These are phyloP conservation scores for Penicillium silybi DNA, from an alignment of 495 filamentous ascomycete species.

Conservation along the genomic window DNA sequence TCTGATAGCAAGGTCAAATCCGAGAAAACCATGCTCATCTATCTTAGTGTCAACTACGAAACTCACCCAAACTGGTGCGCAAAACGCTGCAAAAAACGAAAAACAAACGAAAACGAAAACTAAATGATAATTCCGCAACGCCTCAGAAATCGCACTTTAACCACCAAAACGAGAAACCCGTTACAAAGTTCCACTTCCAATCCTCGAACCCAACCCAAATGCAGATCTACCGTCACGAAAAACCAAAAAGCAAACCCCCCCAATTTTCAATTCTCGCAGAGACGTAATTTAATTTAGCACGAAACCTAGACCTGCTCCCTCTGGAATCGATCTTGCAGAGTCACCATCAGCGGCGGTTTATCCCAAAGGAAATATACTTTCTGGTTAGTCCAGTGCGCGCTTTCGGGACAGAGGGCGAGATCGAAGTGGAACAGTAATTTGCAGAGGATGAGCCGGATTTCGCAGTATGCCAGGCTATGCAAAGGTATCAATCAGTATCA, in stretches of 20 bases:
- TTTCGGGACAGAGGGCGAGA: constrained; percentile 32
- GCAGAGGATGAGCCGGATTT: constrained; percentile 50
- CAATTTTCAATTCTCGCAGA: background rate
- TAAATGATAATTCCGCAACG: background rate
- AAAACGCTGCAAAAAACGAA: background rate
- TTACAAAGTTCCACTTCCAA: background rate
- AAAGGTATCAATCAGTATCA: background rate
- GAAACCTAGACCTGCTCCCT: background rate
- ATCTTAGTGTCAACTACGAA: too few relatives aligned
- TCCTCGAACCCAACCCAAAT: background rate
- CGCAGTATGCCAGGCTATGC: constrained; percentile 49
- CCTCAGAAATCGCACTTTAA: too few relatives aligned
- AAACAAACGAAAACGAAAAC: too few relatives aligned
- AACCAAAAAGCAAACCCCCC: background rate
- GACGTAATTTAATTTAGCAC: background rate
- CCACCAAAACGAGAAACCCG: too few relatives aligned
- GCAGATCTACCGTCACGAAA: background rate
- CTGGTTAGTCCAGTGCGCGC: constrained; percentile 38
- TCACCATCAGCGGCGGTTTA: constrained; percentile 37
- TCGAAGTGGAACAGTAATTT: constrained; percentile 54
- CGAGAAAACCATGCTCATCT: too few relatives aligned
- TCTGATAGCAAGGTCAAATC: too few relatives aligned
- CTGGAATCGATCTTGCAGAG: constrained; percentile 6
- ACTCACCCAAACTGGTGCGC: too few relatives aligned
- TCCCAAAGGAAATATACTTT: constrained; percentile 43